phyloP scores from a whole-genome alignment of 2,329 filamentous ascomycete genomes.

The Chalara sp. region DNA sequence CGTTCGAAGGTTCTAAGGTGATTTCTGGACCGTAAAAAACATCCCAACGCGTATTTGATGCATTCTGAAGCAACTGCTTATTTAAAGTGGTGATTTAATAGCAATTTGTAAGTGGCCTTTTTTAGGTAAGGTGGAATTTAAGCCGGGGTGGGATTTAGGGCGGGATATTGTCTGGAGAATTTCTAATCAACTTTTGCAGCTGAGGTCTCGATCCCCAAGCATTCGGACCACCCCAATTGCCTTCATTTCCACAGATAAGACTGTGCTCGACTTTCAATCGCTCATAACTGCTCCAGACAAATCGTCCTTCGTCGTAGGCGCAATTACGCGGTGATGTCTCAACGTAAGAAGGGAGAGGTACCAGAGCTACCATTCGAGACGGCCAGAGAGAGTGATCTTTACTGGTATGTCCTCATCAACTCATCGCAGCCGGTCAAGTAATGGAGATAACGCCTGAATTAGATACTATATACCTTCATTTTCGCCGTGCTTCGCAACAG shows the following conservation, averaged over 20 bases:
- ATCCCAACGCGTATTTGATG: too few relatives aligned
- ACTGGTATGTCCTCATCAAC: neutral
- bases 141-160: too few relatives aligned
- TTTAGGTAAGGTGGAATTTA: too few relatives aligned
- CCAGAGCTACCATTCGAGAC: neutral
- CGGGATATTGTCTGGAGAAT: too few relatives aligned
- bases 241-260: neutral
- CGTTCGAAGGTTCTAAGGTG: too few relatives aligned
- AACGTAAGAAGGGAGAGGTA: neutral
- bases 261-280: neutral
- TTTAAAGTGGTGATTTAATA: too few relatives aligned
- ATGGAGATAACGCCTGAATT: neutral
- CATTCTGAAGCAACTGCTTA: too few relatives aligned
- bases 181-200: too few relatives aligned
- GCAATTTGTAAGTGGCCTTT: too few relatives aligned
- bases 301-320: neutral
- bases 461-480: conserved; percentile 1
- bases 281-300: neutral
- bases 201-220: neutral
- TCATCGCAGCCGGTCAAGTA: neutral
- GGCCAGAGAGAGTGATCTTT: conserved; percentile 1
- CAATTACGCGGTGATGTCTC: neutral
- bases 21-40: too few relatives aligned
- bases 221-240: neutral
- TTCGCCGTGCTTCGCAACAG: neutral